phyloP scores from a whole-genome alignment of 768 basidiomycete species.

The Mycena chlorophos region DNA sequence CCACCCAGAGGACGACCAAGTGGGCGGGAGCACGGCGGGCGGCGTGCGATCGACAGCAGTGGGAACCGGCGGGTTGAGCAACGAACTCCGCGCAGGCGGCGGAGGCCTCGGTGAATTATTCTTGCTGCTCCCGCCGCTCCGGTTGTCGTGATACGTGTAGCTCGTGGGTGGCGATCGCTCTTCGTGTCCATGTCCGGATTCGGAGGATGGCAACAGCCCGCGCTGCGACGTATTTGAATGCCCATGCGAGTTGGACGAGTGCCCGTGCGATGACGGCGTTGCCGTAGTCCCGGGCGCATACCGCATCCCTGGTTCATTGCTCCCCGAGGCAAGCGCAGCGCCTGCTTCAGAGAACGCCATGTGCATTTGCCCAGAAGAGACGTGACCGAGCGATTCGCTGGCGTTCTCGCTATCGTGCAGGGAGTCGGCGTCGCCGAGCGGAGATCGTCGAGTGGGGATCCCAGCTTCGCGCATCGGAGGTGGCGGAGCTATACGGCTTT shows the following conservation, averaged over 20 bases:
- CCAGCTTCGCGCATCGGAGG: slow-evolving; percentile 2
- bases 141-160: too few relatives aligned
- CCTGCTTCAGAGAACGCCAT: slow-evolving; percentile 8
- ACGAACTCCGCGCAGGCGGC: background rate
- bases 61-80: background rate
- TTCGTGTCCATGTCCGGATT: too few relatives aligned
- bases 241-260: background rate
- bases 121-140: too few relatives aligned
- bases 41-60: background rate
- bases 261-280: background rate
- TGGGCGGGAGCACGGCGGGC: background rate
- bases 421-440: slow-evolving; percentile 8
- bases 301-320: slow-evolving; percentile 1
- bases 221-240: too few relatives aligned
- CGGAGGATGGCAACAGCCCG: too few relatives aligned
- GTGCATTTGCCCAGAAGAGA: background rate
- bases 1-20: background rate
- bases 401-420: background rate
- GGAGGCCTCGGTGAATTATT: too few relatives aligned
- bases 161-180: too few relatives aligned
- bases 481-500: background rate
- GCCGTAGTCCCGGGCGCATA: background rate
- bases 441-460: background rate
- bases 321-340: background rate
- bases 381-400: background rate